These are phyloP conservation scores for Rhodotorula paludigena DNA, from an alignment of 768 basidiomycete genomes.

Conservation along the genomic window DNA sequence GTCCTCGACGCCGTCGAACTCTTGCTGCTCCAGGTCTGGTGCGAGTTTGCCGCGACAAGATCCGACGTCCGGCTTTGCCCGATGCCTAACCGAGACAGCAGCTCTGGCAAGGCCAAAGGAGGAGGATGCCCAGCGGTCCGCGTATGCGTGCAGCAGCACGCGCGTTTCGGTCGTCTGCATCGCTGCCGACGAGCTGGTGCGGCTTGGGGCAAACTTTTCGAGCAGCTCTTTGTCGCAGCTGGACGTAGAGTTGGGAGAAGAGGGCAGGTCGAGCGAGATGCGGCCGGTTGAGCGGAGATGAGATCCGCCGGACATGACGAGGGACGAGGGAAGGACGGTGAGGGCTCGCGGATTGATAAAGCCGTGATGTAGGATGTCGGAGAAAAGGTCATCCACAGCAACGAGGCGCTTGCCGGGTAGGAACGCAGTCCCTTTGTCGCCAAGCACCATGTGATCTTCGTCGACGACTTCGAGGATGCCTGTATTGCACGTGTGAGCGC, in stretches of 20 bases:
- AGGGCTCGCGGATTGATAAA: constrained; percentile 14
- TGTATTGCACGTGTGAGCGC: background rate
- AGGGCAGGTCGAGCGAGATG: background rate
- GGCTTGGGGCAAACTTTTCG: constrained; percentile 1
- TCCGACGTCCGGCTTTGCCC: background rate
- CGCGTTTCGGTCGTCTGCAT: background rate
- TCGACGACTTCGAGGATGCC: constrained; percentile 25
- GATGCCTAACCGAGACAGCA: background rate
- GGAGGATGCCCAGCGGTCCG: background rate
- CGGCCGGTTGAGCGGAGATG: constrained; percentile 17
- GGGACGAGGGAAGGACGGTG: constrained; percentile 18
- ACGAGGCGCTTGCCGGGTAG: background rate
- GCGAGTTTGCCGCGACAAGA: too few relatives aligned
- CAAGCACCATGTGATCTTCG: background rate
- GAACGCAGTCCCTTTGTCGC: background rate
- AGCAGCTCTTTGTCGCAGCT: background rate
- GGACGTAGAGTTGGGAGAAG: too few relatives aligned
- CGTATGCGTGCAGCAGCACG: constrained; percentile 6
- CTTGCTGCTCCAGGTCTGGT: too few relatives aligned
- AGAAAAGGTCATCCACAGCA: background rate
- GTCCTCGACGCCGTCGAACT: background rate
- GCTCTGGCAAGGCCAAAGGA: constrained; percentile 16
- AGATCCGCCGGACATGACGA: background rate
- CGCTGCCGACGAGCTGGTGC: background rate
- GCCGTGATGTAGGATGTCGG: constrained; percentile 3